Percentiles rank a stretch among this genome's conserved stretches.
These are phyloP conservation scores for Deinandra increscens DNA, from an alignment of 129 eudicot genomes.

Conservation along the genomic window DNA sequence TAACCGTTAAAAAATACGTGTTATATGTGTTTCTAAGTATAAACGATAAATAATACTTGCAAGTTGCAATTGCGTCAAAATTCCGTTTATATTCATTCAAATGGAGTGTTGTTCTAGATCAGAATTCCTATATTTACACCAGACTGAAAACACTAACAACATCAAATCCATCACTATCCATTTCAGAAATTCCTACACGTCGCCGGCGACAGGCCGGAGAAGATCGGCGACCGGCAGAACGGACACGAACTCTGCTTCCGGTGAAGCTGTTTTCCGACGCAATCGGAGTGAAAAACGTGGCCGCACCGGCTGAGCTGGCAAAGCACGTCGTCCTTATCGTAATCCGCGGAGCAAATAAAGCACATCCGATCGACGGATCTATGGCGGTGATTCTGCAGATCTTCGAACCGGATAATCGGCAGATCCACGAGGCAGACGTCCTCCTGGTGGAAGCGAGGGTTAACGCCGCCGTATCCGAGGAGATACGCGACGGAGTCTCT, in stretches of 20 bases:
- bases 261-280: constrained; percentile 28
- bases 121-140: not conserved
- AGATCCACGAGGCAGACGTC: too few species aligned
- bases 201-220: constrained; percentile 8
- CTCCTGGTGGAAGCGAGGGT: too few species aligned
- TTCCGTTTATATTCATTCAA: not conserved
- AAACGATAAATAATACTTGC: not conserved
- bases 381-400: constrained; percentile 10
- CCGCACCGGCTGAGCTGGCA: constrained; percentile 31
- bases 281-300: constrained; percentile 21
- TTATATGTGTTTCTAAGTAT: too few species aligned
- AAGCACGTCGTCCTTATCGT: constrained; percentile 11
- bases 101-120: not conserved
- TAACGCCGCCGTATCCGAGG: too few species aligned
- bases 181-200: not conserved
- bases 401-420: too few species aligned
- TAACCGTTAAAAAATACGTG: too few species aligned
- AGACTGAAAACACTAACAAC: not conserved
- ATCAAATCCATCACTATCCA: not conserved
- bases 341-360: constrained; percentile 21
- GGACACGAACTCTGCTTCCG: constrained; percentile 16
- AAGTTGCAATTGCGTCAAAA: not conserved
- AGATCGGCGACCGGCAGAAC: constrained; percentile 16
- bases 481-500: too few species aligned
- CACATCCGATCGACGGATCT: constrained; percentile 26